Percentiles rank a stretch among this genome's conserved stretches.
These are phyloP conservation scores for Lignosus rhinocerotis DNA, from an alignment of 1,284 basidiomycete genomes.

Conservation along the genomic window DNA sequence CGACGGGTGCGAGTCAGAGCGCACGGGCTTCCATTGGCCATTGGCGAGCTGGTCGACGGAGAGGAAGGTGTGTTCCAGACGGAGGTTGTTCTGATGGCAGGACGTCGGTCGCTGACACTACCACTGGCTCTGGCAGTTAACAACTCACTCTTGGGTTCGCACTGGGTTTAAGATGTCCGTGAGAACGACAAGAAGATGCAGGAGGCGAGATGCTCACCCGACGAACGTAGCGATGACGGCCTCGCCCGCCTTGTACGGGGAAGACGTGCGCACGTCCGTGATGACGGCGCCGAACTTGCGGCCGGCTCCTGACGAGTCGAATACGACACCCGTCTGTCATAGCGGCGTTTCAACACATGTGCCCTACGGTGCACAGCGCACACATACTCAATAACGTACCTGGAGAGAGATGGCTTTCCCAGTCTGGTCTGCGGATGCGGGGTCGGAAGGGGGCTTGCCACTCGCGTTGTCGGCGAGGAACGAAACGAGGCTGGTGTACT, in stretches of 20 bases:
- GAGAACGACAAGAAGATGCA: background rate
- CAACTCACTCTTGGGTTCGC: conserved; percentile 60
- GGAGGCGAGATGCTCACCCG: conserved; percentile 37
- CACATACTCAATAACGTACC: conserved; percentile 37
- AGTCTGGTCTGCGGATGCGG: conserved; percentile 67
- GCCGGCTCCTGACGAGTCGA: conserved; percentile 58
- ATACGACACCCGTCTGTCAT: conserved; percentile 58
- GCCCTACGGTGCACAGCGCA: background rate
- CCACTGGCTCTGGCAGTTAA: background rate
- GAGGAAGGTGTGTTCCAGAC: conserved; percentile 74
- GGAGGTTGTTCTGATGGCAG: conserved; percentile 66
- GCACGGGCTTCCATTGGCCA: conserved; percentile 57
- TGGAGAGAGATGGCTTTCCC: conserved; percentile 68
- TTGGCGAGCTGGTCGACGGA: conserved; percentile 58
- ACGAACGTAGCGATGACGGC: conserved; percentile 69
- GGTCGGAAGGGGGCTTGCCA: conserved; percentile 56
- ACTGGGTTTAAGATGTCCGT: conserved; percentile 1
- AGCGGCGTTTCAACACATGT: background rate
- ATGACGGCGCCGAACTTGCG: conserved; percentile 68
- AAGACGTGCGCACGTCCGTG: conserved; percentile 52
- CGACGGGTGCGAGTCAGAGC: conserved; percentile 81
- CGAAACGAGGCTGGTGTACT: conserved; percentile 65
- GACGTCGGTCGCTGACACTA: background rate
- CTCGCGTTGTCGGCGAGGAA: conserved; percentile 56
- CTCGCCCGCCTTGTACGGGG: conserved; percentile 55